Conservation (phyloP, 1,139 yeast species). For the Petasospora rhodanensis region DNA sequence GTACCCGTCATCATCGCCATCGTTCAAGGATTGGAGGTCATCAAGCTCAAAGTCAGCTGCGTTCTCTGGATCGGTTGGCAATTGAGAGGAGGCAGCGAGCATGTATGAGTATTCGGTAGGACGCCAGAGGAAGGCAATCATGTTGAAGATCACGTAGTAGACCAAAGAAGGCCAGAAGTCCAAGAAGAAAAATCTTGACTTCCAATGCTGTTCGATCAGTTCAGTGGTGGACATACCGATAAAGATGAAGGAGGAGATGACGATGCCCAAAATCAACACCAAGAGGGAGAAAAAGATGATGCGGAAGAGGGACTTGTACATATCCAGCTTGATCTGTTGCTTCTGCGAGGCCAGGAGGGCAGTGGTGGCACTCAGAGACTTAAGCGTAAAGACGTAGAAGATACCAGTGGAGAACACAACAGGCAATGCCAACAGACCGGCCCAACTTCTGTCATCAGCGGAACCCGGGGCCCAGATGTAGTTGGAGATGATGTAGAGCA, state of each 20-base stretch:
- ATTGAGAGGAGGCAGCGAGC: conserved; percentile 91
- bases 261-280: conserved; percentile 57
- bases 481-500: conserved; percentile 63
- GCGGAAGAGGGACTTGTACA: conserved; percentile 76
- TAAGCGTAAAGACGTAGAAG: conserved; percentile 72
- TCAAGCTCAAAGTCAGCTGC: conserved; percentile 76
- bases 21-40: conserved; percentile 60
- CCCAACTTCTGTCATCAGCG: conserved; percentile 34
- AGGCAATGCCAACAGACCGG: conserved; percentile 56
- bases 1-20: conserved; percentile 20
- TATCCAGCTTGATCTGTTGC: conserved; percentile 83
- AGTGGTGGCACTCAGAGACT: conserved; percentile 71
- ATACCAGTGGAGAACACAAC: conserved; percentile 63
- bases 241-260: conserved; percentile 65
- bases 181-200: conserved; percentile 77
- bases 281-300: conserved; percentile 66
- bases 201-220: conserved; percentile 87
- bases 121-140: conserved; percentile 91
- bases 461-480: conserved; percentile 46
- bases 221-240: conserved; percentile 72
- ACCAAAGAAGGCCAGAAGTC: conserved; percentile 96
- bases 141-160: conserved; percentile 77
- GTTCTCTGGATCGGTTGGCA: conserved; percentile 75
- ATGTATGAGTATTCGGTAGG: conserved; percentile 94
- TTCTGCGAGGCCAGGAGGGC: conserved; percentile 74